Conservation (phyloP, 352 stramenopile genomes). For the Pythium phragmiticola region DNA sequence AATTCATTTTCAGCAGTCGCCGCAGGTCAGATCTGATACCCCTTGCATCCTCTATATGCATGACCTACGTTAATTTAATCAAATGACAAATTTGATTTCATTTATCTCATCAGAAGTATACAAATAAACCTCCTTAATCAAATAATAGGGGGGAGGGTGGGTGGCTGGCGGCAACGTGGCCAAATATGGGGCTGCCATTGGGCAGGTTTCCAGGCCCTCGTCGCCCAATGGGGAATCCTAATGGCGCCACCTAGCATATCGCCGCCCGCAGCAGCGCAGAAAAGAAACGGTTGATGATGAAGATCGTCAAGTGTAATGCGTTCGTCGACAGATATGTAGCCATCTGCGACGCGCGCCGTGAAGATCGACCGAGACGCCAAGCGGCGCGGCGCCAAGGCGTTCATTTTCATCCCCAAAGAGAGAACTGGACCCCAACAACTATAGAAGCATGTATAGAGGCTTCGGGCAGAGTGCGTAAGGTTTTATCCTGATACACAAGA, state of each 20-base stretch:
- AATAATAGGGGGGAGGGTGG: neutral
- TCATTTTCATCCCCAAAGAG: constrained; percentile 2
- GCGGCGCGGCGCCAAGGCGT: neutral
- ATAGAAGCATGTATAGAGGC: too few relatives aligned
- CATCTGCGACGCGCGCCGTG: constrained; percentile 23
- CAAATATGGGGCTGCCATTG: constrained; percentile 28
- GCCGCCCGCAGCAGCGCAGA: constrained; percentile 4
- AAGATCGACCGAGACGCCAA: constrained; percentile 4
- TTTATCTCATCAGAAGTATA: neutral
- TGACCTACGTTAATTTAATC: neutral
- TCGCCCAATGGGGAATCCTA: constrained; percentile 24
- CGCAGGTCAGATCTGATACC: neutral
- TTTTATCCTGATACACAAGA: neutral
- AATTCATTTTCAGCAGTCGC: constrained; percentile 2
- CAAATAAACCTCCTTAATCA: constrained; percentile 6
- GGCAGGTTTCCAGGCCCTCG: constrained; percentile 12
- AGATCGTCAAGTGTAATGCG: neutral
- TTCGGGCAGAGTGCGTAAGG: too few relatives aligned
- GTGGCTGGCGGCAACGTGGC: constrained; percentile 25
- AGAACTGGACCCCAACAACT: neutral
- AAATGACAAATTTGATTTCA: neutral
- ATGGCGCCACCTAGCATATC: constrained; percentile 11
- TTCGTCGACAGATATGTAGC: constrained; percentile 29
- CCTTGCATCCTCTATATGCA: neutral
- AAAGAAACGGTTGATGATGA: constrained; percentile 20